Conservation (phyloP, 2,329 filamentous ascomycete genomes). For the Bipolaris sorokiniana region DNA sequence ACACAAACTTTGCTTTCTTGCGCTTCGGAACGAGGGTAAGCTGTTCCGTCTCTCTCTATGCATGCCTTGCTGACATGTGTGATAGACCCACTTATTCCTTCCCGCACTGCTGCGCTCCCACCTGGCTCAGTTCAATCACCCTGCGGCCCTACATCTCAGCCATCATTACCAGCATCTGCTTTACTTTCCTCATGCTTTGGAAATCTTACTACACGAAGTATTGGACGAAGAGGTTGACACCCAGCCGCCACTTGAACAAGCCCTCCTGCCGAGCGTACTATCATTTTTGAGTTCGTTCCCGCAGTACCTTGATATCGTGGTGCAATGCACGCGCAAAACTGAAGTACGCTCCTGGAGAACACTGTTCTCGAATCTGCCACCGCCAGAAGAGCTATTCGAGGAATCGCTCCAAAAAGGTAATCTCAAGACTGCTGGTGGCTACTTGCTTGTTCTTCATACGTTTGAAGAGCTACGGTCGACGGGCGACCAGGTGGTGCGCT, state of each 20-base stretch:
- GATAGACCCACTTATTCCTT: conserved; percentile 89
- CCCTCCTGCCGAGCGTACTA: conserved; percentile 59
- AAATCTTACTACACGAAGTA: conserved; percentile 90
- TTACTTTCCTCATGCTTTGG: conserved; percentile 92
- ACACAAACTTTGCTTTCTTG: conserved; percentile 88
- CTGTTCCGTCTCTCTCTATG: conserved; percentile 8
- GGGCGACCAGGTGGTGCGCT: conserved; percentile 77
- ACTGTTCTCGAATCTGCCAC: conserved; percentile 87
- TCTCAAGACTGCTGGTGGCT: conserved; percentile 93
- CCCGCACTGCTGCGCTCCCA: conserved; percentile 85
- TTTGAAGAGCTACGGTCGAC: conserved; percentile 66
- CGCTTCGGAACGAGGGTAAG: conserved; percentile 85
- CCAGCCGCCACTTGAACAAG: conserved; percentile 54
- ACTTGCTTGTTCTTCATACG: conserved; percentile 92
- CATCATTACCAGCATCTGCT: conserved; percentile 84
- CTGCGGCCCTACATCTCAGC: conserved; percentile 79
- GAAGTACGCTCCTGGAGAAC: conserved; percentile 95
- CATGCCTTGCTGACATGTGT: conserved; percentile 27
- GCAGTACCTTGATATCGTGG: conserved; percentile 90
- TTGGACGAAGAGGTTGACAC: conserved; percentile 91
- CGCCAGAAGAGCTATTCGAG: conserved; percentile 90
- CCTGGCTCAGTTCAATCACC: conserved; percentile 75
- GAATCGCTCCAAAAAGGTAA: conserved; percentile 84
- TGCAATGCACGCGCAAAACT: conserved; percentile 96
- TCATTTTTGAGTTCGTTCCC: conserved; percentile 64